Evolutionary conservation across 306 rosid species (phyloP).

Genomic region (Fragaria ananassa): DNA sequence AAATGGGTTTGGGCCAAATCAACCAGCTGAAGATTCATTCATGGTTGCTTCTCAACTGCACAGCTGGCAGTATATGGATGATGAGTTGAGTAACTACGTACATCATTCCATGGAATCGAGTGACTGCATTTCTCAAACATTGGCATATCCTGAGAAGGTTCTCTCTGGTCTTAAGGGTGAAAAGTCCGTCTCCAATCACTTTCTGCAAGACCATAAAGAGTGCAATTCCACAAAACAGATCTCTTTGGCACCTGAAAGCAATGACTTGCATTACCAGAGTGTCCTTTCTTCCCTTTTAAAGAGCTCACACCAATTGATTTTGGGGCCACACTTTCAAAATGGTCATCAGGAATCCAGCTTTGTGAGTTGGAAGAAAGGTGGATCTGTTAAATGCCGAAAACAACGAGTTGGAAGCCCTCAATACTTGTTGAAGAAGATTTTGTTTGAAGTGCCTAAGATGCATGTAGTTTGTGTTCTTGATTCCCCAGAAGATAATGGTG

Average conservation of each 20-base stretch:
- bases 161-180: conserved; percentile 33
- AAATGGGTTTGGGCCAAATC: conserved; percentile 40
- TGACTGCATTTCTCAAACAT: conserved; percentile 80
- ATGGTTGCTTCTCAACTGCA: conserved; percentile 58
- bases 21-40: conserved; percentile 40
- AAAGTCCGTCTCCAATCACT: conserved; percentile 13
- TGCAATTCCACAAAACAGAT: conserved; percentile 44
- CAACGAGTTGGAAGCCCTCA: conserved; percentile 47
- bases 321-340: conserved; percentile 41
- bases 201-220: conserved; percentile 32
- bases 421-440: conserved; percentile 55
- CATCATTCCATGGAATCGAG: conserved; percentile 68
- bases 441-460: conserved; percentile 77
- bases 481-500: conserved; percentile 56
- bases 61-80: conserved; percentile 74
- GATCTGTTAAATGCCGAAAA: conserved; percentile 32
- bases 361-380: conserved; percentile 47
- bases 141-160: conserved; percentile 43
- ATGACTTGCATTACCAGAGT: conserved; percentile 54
- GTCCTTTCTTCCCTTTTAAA: conserved; percentile 54
- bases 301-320: conserved; percentile 46
- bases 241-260: conserved; percentile 35
- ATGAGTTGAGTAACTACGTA: conserved; percentile 58
- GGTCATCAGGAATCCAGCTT: conserved; percentile 53
- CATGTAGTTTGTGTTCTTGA: conserved; percentile 41